phyloP scores from a whole-genome alignment of 2,329 filamentous ascomycete species.

The Alternaria triticimaculans region DNA sequence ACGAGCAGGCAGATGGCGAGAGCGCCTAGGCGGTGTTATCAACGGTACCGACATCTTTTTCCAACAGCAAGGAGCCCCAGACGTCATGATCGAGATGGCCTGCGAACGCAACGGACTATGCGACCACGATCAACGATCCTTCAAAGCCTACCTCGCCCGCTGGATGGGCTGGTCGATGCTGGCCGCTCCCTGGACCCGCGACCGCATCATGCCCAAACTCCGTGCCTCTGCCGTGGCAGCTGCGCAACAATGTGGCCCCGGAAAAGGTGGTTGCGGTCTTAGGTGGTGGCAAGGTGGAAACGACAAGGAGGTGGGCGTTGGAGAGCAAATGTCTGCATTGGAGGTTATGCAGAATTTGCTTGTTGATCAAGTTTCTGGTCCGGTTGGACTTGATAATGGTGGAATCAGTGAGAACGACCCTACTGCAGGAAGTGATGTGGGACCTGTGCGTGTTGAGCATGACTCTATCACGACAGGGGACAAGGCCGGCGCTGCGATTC shows the following conservation, averaged over 20 bases:
- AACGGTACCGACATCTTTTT: constrained; percentile 52
- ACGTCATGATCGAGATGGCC: constrained; percentile 55
- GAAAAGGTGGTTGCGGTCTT: constrained; percentile 55
- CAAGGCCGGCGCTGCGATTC: constrained; percentile 69
- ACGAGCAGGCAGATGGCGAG: constrained; percentile 27
- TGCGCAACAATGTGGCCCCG: constrained; percentile 60
- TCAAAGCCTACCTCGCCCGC: constrained; percentile 51
- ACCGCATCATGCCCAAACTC: constrained; percentile 58
- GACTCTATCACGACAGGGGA: constrained; percentile 63
- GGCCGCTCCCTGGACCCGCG: constrained; percentile 43
- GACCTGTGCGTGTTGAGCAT: constrained; percentile 30
- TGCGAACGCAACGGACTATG: constrained; percentile 54
- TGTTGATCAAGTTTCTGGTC: constrained; percentile 35
- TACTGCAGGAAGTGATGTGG: constrained; percentile 41
- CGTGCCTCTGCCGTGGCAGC: constrained; percentile 61
- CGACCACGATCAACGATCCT: constrained; percentile 55
- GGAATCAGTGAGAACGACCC: constrained; percentile 59
- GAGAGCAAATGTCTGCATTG: constrained; percentile 65
- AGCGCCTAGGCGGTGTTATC: constrained; percentile 39
- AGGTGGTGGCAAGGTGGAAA: constrained; percentile 52
- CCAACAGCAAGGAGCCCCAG: constrained; percentile 49
- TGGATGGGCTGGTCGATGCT: constrained; percentile 51
- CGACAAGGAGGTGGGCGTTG: constrained; percentile 60
- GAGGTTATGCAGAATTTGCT: constrained; percentile 61
- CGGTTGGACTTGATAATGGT: constrained; percentile 58